These are phyloP conservation scores for Rosa rugosa DNA, from an alignment of 306 rosid genomes.

Conservation along the genomic window DNA sequence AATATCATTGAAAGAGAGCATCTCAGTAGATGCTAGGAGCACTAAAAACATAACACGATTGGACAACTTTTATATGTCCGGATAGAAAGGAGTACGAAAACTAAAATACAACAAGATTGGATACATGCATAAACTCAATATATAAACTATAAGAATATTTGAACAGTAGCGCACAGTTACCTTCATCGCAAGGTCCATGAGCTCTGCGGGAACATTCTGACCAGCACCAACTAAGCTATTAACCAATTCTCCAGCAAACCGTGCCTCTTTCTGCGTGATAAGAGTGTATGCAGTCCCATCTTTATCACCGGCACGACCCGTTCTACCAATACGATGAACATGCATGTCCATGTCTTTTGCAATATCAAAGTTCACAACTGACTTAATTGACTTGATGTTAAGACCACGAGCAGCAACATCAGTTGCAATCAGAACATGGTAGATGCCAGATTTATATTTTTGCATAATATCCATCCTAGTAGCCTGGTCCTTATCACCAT, in stretches of 20 bases:
- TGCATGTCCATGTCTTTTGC: slow-evolving; percentile 99
- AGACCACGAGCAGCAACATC: slow-evolving; percentile 99
- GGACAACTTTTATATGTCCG: not conserved
- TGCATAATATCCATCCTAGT: slow-evolving; percentile 89
- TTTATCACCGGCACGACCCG: slow-evolving; percentile 99
- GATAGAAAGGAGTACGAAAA: not conserved
- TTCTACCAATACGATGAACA: slow-evolving; percentile 98
- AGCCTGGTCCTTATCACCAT: slow-evolving; percentile 98
- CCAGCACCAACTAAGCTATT: slow-evolving; percentile 94
- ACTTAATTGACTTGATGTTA: slow-evolving; percentile 92
- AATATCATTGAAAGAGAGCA: not conserved
- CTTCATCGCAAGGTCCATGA: slow-evolving; percentile 99
- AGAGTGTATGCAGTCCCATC: slow-evolving; percentile 95
- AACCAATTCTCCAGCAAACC: slow-evolving; percentile 96
- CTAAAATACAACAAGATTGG: not conserved
- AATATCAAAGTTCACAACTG: slow-evolving; percentile 94
- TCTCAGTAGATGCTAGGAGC: not conserved
- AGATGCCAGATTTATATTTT: slow-evolving; percentile 84
- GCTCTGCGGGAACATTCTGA: slow-evolving; percentile 78
- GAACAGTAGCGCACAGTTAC: slow-evolving; percentile 31
- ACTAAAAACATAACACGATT: not conserved
- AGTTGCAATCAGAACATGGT: slow-evolving; percentile 94
- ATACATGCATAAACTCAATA: not conserved
- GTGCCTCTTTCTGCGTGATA: slow-evolving; percentile 86
- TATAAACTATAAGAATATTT: not conserved